Evolutionary conservation across 23 red algal genomes (phyloP).

Genomic region (Gracilariopsis chorda): DNA sequence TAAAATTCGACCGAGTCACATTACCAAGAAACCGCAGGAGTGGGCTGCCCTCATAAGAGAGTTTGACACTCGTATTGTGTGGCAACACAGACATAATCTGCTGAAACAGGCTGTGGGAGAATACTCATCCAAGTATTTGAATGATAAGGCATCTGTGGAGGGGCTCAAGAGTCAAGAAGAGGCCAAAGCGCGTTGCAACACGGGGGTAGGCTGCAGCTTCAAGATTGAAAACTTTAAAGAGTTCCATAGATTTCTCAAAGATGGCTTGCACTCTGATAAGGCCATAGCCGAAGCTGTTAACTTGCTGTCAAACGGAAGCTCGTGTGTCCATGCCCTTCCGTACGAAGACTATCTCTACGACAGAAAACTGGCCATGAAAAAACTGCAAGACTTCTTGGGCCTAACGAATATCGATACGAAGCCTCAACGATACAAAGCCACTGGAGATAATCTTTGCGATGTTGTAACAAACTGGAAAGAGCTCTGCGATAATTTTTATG

Average conservation of each 20-base stretch:
- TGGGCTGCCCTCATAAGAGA: conserved; percentile 9
- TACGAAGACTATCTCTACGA: conserved; percentile 75
- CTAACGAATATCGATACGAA: background rate
- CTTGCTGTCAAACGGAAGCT: conserved; percentile 2
- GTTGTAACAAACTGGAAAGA: conserved; percentile 45
- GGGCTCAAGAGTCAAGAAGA: conserved; percentile 25
- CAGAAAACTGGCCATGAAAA: background rate
- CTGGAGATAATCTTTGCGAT: conserved; percentile 54
- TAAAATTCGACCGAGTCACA: conserved; percentile 65
- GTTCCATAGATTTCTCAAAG: conserved; percentile 20
- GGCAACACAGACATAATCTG: conserved; percentile 62
- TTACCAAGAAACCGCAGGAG: conserved; percentile 12
- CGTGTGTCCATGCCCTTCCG: conserved; percentile 31
- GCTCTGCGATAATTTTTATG: conserved; percentile 51
- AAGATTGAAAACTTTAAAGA: conserved; percentile 32
- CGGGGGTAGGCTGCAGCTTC: conserved; percentile 31
- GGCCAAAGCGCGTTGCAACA: conserved; percentile 13
- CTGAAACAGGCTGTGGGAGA: conserved; percentile 68
- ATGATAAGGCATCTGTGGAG: conserved; percentile 40
- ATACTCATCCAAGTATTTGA: conserved; percentile 24
- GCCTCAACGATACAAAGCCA: conserved; percentile 49
- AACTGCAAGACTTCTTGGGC: conserved; percentile 49
- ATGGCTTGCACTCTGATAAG: conserved; percentile 8
- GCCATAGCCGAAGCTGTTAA: conserved; percentile 20
- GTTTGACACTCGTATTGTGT: conserved; percentile 60